Evolutionary conservation across 345 rosid genomes (phyloP), one percentile per base, ranked within the genome.

Genomic region (Populus tremula): DNA sequence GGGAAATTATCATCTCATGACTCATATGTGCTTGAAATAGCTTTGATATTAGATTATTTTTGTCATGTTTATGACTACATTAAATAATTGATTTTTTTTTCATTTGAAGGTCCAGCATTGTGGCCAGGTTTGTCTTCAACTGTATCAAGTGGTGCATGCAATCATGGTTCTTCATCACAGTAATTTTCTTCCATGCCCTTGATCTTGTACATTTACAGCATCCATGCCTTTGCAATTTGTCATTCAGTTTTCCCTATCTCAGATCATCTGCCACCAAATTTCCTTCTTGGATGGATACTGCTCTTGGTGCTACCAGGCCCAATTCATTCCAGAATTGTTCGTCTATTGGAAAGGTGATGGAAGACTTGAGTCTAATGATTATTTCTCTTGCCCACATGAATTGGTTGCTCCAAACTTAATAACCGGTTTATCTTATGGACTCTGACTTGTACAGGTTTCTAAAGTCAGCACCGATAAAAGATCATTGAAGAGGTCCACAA

Each of bases 71-170:
- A 69, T 5, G 21, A 5, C 17, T 27, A 3, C 29, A 47, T 13
- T 47, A 62, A 6, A 49, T 75, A 23, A 77, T 45, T 66, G 65
- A 12, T 76, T 63, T 47, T 72, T 33, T 54, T 66, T 43, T 74
- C 56, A n/a, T 47, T 56, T 11, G 41, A 78, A 89, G 91, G 85
- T 82, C 86, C 85, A 71, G 86, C 77, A 56, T 49, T 88, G 76
- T 90, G 91, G 93, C 92, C 90, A 65, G 90, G 88, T 54, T 64
- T 90, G 82, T 84, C 88, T 70, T 69, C 93, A 61, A 63, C 62
- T 2, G 76, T 77, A 75, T 76, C 85, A 33, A 76, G 67, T 45
- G 75, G 50, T 80, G 65, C 78, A 35, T 71, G 82, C 66, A 70
- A 78, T 80, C 82, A 69, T 20, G 66, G 76, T 70, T 77, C 83